Base-by-base conservation (phyloP, 441 rosid genomes). In the Populus hybrid region DNA sequence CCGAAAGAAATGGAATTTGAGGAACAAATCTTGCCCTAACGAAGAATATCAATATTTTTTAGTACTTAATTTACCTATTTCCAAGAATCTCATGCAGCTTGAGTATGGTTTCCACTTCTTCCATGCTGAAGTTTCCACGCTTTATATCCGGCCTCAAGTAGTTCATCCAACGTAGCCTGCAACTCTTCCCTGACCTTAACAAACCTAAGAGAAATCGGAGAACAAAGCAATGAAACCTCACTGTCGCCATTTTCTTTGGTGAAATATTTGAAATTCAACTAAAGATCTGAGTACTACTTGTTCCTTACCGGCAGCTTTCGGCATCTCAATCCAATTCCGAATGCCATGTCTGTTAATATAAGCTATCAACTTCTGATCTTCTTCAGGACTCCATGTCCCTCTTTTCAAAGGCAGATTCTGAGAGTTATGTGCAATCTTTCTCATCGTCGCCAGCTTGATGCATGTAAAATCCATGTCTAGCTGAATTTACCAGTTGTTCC, bases 131-230 rank as follows among this genome's bases (percentile, higher is more conserved):
- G 64, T 80, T 86, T 73, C 89, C 89, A 16, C 35, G 83, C 70
- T 59, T 83, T 18, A 85, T 23, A 30, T 24, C 57, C 1, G 90
- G 90, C 73, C 80, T 80, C 10, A 88, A 76, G 73, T 88, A 88
- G 75, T 88, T 88, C 83, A 86, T 70, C 89, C 88, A 88, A 5
- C 87, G 86, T 50, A 84, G 87, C 38, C 90, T 82, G 77, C 90
- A 88, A 83, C 88, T 86, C 78, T 87, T 87, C 74, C 88, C 88
- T 3, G 85, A 70, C 63, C 88, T 88, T 20, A 28, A 76, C 74
- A 88, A 72, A 53, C 88, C 90, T 86, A 46, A 28, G 10, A 46
- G 1, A 21, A 50, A 16, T 46, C 6, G 57, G n/a, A 28, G 40
- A 72, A 12, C 0, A 6, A 71, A 14, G 23, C 18, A 16, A 50